Evolutionary conservation across 2,329 filamentous ascomycete genomes (phyloP).

Genomic region (Annulohypoxylon truncatum): DNA sequence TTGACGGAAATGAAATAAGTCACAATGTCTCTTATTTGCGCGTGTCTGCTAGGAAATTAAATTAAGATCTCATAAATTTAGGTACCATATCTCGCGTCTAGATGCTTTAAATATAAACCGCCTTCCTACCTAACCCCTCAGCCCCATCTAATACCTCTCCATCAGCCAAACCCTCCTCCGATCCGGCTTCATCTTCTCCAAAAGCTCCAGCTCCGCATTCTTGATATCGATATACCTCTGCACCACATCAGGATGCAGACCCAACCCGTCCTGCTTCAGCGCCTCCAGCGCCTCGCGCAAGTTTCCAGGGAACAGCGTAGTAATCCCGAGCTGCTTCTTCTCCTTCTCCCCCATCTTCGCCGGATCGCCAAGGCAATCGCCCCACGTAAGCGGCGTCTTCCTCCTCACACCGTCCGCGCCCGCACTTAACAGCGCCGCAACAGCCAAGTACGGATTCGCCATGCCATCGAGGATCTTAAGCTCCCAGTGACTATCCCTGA

Average conservation of each 20-base stretch:
- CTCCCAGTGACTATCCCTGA: constrained; percentile 78
- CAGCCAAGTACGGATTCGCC: constrained; percentile 80
- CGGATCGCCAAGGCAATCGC: constrained; percentile 68
- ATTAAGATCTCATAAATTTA: not conserved
- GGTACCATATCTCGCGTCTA: not conserved
- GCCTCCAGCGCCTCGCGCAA: constrained; percentile 66
- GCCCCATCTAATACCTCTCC: constrained; percentile 67
- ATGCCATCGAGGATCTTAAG: constrained; percentile 81
- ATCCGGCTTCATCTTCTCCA: constrained; percentile 60
- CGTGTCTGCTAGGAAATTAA: not conserved
- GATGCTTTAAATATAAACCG: not conserved
- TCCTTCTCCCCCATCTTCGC: constrained; percentile 60
- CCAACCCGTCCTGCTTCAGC: constrained; percentile 62
- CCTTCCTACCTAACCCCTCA: not conserved
- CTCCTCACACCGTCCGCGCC: constrained; percentile 67
- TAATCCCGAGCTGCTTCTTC: constrained; percentile 64
- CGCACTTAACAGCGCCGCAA: constrained; percentile 69
- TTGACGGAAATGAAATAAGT: not conserved
- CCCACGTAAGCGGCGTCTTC: constrained; percentile 57
- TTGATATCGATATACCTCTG: constrained; percentile 69
- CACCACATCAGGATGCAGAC: constrained; percentile 63
- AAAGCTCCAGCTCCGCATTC: constrained; percentile 64
- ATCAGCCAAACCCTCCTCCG: constrained; percentile 70
- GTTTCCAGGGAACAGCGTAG: constrained; percentile 63
- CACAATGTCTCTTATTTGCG: not conserved